A percentile compares a stretch with the other conserved stretches of the same genome.
phyloP scores from a whole-genome alignment of 306 rosid species.

The Castanea mollissima region DNA sequence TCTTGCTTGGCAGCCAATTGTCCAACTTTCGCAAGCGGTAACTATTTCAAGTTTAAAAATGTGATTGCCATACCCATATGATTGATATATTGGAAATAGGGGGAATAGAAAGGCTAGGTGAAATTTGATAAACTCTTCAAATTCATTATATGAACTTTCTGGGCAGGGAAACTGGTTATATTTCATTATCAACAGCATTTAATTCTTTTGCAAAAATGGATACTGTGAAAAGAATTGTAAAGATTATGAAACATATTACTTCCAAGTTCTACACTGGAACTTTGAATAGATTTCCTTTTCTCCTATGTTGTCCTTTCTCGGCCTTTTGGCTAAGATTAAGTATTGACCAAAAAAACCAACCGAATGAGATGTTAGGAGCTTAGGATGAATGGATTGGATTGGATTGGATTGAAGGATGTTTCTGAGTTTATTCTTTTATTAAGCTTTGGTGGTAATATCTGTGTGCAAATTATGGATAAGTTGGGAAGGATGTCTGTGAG shows the following conservation, averaged over 20 bases:
- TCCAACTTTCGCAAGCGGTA: conserved; percentile 48
- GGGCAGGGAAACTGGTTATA: not conserved
- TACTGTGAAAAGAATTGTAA: too few species aligned
- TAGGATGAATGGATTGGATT: not conserved
- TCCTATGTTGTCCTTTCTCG: not conserved
- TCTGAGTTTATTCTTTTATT: not conserved
- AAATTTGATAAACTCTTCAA: not conserved
- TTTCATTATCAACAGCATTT: not conserved
- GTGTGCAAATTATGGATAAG: not conserved
- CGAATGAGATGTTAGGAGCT: not conserved
- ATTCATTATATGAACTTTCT: too few species aligned
- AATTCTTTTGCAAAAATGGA: not conserved
- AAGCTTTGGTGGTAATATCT: not conserved
- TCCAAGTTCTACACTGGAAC: not conserved
- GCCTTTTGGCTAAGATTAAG: not conserved
- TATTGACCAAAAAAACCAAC: not conserved
- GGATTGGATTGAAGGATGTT: not conserved
- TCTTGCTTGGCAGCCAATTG: conserved; percentile 26
- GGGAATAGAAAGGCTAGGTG: not conserved
- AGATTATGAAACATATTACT: not conserved
- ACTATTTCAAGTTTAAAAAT: conserved; percentile 4
- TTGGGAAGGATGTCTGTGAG: not conserved
- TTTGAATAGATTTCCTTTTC: not conserved
- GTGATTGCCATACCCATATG: not conserved
- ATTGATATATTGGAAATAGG: not conserved